Evolutionary conservation across 2,329 filamentous ascomycete genomes (phyloP).

Genomic region (Rutstroemia sp.): DNA sequence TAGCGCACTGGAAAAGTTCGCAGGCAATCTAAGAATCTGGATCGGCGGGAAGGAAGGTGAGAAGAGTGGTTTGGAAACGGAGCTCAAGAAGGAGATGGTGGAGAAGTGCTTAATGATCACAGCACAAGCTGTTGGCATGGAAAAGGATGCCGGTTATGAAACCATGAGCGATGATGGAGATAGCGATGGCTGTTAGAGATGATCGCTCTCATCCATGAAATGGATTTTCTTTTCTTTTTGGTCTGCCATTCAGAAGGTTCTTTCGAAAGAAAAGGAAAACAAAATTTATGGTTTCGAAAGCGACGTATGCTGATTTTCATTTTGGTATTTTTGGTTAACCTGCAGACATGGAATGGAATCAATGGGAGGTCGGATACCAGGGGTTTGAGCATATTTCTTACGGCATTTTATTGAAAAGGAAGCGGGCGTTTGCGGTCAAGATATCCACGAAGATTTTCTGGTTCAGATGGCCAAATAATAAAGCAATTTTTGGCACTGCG

Average conservation of each 20-base stretch:
- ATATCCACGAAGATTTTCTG: too few relatives aligned
- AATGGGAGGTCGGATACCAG: not conserved
- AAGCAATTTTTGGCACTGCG: too few relatives aligned
- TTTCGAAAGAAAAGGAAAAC: too few relatives aligned
- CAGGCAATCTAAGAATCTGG: slow-evolving; percentile 53
- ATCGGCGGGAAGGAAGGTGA: slow-evolving; percentile 46
- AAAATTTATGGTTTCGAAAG: too few relatives aligned
- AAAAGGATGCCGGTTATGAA: slow-evolving; percentile 53
- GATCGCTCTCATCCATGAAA: not conserved
- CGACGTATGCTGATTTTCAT: too few relatives aligned
- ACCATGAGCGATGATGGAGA: slow-evolving; percentile 42
- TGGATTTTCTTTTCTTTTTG: too few relatives aligned
- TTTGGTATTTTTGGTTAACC: too few relatives aligned
- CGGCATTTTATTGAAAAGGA: too few relatives aligned
- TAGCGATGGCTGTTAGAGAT: slow-evolving; percentile 24
- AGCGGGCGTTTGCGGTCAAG: too few relatives aligned
- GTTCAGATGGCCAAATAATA: too few relatives aligned
- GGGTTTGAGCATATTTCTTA: not conserved
- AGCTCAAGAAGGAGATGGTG: slow-evolving; percentile 46
- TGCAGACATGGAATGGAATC: not conserved
- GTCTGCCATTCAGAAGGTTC: too few relatives aligned
- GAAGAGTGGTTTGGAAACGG: slow-evolving; percentile 42
- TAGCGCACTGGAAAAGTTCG: slow-evolving; percentile 46
- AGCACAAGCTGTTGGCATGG: slow-evolving; percentile 51
- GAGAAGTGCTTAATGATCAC: slow-evolving; percentile 48